Evolutionary conservation across 306 rosid species (phyloP).

Genomic region (Crataegus laevigata): DNA sequence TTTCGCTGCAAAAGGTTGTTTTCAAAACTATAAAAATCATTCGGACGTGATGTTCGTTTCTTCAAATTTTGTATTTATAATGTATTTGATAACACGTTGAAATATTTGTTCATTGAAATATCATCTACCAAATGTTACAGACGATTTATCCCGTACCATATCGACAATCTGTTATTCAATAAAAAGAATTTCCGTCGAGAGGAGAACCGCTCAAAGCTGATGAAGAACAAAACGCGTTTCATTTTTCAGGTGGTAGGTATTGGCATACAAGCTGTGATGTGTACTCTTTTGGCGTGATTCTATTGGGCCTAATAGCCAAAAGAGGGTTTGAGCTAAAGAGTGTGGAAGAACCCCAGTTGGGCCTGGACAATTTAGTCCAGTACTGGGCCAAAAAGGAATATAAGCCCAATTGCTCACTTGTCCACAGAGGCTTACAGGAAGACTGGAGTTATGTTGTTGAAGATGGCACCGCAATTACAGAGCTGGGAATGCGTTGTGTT

Average conservation of each 20-base stretch:
- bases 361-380: slow-evolving; percentile 24
- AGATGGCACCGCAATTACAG: slow-evolving; percentile 46
- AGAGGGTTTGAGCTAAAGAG: slow-evolving; percentile 18
- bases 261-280: slow-evolving; percentile 46
- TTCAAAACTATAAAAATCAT: neutral
- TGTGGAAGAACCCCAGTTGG: slow-evolving; percentile 1
- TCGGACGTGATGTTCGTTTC: neutral
- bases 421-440: slow-evolving; percentile 32
- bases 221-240: neutral
- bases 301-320: slow-evolving; percentile 45
- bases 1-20: slow-evolving; percentile 34
- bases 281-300: slow-evolving; percentile 44
- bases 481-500: slow-evolving; percentile 37
- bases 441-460: slow-evolving; percentile 42
- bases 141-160: too few relatives aligned
- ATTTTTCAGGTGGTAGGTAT: slow-evolving; percentile 20
- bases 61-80: too few relatives aligned
- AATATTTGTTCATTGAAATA: neutral
- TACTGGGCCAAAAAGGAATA: slow-evolving; percentile 61
- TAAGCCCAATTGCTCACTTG: slow-evolving; percentile 47
- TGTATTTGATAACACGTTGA: neutral
- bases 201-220: neutral
- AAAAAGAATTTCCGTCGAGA: too few relatives aligned
- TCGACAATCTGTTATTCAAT: too few relatives aligned
- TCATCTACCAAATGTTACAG: too few relatives aligned